These are phyloP conservation scores for Termitomyces sp. DNA, from an alignment of 768 basidiomycete species.

Conservation along the genomic window DNA sequence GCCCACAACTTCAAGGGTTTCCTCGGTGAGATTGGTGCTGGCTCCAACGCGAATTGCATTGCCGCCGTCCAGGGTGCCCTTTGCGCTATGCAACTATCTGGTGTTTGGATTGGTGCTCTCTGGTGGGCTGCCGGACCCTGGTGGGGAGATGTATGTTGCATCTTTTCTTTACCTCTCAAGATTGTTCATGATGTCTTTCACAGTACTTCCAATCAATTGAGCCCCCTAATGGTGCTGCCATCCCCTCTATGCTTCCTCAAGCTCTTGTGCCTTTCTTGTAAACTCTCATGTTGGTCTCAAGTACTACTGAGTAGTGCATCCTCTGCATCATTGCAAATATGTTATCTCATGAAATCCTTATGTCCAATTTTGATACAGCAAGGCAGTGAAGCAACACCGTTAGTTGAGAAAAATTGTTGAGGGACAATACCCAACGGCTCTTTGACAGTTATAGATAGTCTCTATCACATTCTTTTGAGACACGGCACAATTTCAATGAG, in stretches of 20 bases:
- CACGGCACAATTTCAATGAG: too few species aligned
- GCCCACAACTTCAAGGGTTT: slow-evolving; percentile 58
- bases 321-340: background rate
- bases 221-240: too few species aligned
- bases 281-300: slow-evolving; percentile 7
- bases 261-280: slow-evolving; percentile 53
- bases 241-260: slow-evolving; percentile 59
- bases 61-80: too few species aligned
- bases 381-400: background rate
- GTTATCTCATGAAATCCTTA: background rate
- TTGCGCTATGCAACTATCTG: too few species aligned
- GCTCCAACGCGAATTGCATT: too few species aligned
- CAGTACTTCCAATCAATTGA: too few species aligned
- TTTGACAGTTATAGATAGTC: too few species aligned
- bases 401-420: background rate
- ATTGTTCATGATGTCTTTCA: slow-evolving; percentile 5
- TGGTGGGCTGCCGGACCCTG: too few species aligned
- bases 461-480: too few species aligned
- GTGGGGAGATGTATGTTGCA: slow-evolving; percentile 48
- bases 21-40: slow-evolving; percentile 61
- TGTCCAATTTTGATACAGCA: background rate
- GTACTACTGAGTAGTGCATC: background rate
- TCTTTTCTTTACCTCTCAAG: background rate
- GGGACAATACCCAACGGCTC: too few species aligned
- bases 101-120: too few species aligned